Percentiles rank a stretch among this genome's conserved stretches.
Evolutionary conservation across 2,329 filamentous ascomycete species (phyloP).

Genomic region (Pseudogymnoascus sp.): DNA sequence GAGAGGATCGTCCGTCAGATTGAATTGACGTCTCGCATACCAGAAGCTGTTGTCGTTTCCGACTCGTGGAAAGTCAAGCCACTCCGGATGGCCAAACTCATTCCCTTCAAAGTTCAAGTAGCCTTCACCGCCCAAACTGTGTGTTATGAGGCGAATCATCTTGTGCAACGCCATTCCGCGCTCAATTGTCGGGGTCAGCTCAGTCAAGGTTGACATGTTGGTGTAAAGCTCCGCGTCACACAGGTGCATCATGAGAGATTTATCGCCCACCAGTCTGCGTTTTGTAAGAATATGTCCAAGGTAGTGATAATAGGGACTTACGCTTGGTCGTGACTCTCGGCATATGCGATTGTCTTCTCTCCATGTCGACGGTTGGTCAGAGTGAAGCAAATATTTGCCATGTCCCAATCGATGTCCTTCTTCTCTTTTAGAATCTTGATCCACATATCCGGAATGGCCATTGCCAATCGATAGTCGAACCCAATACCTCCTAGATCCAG

Average conservation of each 20-base stretch:
- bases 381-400: conserved; percentile 75
- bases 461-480: conserved; percentile 94
- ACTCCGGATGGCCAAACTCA: conserved; percentile 97
- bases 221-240: conserved; percentile 97
- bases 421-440: conserved; percentile 97
- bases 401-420: conserved; percentile 79
- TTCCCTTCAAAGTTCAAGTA: conserved; percentile 99
- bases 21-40: conserved; percentile 89
- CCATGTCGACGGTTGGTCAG: conserved; percentile 88
- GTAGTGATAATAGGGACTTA: conserved; percentile 41
- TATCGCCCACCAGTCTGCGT: conserved; percentile 84
- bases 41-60: conserved; percentile 91
- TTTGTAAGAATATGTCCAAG: conserved; percentile 16
- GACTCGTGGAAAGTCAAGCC: conserved; percentile 94
- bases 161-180: conserved; percentile 91
- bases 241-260: conserved; percentile 95
- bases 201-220: conserved; percentile 81
- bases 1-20: conserved; percentile 76
- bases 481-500: conserved; percentile 82
- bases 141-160: conserved; percentile 91
- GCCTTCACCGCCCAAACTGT: conserved; percentile 84
- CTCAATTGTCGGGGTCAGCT: conserved; percentile 81
- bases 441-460: conserved; percentile 98
- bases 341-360: conserved; percentile 97
- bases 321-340: conserved; percentile 96